Conservation (phyloP, 164 flowering plant species). For the Vitis amurensis region DNA sequence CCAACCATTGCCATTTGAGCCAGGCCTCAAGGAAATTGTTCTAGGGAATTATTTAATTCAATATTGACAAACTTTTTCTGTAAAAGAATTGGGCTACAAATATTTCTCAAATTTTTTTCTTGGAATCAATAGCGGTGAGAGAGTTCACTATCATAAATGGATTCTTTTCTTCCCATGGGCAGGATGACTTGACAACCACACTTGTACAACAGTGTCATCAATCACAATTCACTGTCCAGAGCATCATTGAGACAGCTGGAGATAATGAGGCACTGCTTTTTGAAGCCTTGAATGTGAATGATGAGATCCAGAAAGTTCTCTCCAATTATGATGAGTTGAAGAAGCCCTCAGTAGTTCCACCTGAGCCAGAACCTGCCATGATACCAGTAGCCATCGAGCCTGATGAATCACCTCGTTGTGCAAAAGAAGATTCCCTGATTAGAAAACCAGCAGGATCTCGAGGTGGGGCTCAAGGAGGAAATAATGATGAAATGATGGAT, state of each 20-base stretch:
- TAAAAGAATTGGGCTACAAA: not conserved
- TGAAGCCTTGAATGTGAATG: slow-evolving; percentile 93
- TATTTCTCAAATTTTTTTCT: not conserved
- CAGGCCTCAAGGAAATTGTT: too few relatives aligned
- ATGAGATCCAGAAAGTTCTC: slow-evolving; percentile 82
- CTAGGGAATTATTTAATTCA: too few relatives aligned
- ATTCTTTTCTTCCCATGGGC: slow-evolving; percentile 16
- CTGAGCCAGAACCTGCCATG: slow-evolving; percentile 82
- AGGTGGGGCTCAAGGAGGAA: slow-evolving; percentile 43
- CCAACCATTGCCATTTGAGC: too few relatives aligned
- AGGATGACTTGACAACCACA: slow-evolving; percentile 92
- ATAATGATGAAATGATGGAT: slow-evolving; percentile 80
- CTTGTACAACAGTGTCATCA: slow-evolving; percentile 84
- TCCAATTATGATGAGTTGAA: slow-evolving; percentile 72
- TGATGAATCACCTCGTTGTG: slow-evolving; percentile 76
- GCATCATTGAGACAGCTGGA: slow-evolving; percentile 81
- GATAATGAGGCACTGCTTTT: slow-evolving; percentile 94
- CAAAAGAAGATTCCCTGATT: slow-evolving; percentile 67
- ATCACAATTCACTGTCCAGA: slow-evolving; percentile 67
- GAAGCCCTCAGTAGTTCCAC: slow-evolving; percentile 39
- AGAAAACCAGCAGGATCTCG: slow-evolving; percentile 66
- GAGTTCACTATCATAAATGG: not conserved
- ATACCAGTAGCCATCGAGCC: slow-evolving; percentile 88
- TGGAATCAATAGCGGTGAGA: not conserved
- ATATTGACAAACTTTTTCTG: too few relatives aligned